These are phyloP conservation scores for Yamadazyma scolyti DNA, from an alignment of 805 yeast species.

Conservation along the genomic window DNA sequence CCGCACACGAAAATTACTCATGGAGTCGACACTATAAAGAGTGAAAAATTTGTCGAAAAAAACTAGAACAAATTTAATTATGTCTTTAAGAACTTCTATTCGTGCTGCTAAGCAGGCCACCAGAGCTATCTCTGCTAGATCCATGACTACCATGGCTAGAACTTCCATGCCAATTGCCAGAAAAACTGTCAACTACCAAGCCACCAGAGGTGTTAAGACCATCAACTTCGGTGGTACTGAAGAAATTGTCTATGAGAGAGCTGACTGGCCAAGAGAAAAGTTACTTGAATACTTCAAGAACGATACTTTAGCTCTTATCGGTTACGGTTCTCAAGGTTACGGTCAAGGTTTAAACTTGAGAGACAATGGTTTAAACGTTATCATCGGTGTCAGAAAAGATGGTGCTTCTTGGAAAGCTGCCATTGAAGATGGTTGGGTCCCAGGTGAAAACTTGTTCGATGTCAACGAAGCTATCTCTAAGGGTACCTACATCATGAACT, in stretches of 20 bases:
- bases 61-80: no score
- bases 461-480: constrained; percentile 88
- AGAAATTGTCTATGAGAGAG: constrained; percentile 96
- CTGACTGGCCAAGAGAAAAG: constrained; percentile 99
- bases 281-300: constrained; percentile 93
- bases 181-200: constrained; percentile 27
- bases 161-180: constrained; percentile 41
- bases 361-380: constrained; percentile 97
- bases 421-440: constrained; percentile 99
- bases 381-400: constrained; percentile 96
- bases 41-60: neutral
- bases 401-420: constrained; percentile 99
- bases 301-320: constrained; percentile 95
- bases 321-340: constrained; percentile 99
- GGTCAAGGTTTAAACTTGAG: constrained; percentile 99
- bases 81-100: constrained; percentile 44
- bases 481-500: constrained; percentile 96
- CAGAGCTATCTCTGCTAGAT: constrained; percentile 54
- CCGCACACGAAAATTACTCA: constrained; percentile 5
- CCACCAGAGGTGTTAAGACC: constrained; percentile 89
- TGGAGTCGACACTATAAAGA: constrained; percentile 5
- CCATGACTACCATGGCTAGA: constrained; percentile 55
- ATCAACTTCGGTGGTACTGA: constrained; percentile 95
- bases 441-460: constrained; percentile 96
- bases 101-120: constrained; percentile 46